Conservation (phyloP, 192 early-diverging fungal species). For the Entomortierella beljakovae region DNA sequence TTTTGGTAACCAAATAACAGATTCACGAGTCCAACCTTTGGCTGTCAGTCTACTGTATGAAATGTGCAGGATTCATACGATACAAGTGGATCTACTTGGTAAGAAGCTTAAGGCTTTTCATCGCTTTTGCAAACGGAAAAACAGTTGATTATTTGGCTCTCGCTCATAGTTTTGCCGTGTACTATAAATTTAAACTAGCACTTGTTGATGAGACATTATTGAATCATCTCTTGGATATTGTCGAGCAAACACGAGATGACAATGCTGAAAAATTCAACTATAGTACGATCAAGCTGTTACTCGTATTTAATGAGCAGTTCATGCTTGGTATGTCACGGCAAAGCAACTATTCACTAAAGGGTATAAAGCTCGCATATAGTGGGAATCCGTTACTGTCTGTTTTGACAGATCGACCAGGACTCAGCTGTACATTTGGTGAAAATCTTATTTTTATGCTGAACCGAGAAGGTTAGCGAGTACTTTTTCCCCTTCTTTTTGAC, state of each 20-base stretch:
- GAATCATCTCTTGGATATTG: conserved; percentile 64
- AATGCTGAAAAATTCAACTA: conserved; percentile 66
- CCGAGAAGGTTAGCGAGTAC: conserved; percentile 71
- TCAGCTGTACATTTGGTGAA: conserved; percentile 84
- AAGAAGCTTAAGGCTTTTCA: conserved; percentile 4
- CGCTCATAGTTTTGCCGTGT: not conserved
- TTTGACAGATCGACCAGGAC: conserved; percentile 60
- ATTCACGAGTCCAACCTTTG: conserved; percentile 53
- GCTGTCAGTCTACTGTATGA: conserved; percentile 69
- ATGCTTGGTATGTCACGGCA: conserved; percentile 57
- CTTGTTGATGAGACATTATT: conserved; percentile 59
- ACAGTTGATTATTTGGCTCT: not conserved
- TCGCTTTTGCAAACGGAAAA: not conserved
- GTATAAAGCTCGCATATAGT: not conserved
- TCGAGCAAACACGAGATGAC: conserved; percentile 67
- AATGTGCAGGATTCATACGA: conserved; percentile 66
- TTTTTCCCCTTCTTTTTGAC: not conserved
- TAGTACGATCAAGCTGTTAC: conserved; percentile 61
- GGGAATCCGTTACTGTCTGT: conserved; percentile 63
- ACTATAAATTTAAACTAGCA: conserved; percentile 30
- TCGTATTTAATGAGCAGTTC: conserved; percentile 81
- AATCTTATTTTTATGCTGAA: conserved; percentile 95
- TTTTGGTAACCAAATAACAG: conserved; percentile 2
- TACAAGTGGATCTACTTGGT: conserved; percentile 64
- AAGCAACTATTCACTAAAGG: not conserved